phyloP scores from a whole-genome alignment of 2,329 filamentous ascomycete species.

The Fusarium sp. region DNA sequence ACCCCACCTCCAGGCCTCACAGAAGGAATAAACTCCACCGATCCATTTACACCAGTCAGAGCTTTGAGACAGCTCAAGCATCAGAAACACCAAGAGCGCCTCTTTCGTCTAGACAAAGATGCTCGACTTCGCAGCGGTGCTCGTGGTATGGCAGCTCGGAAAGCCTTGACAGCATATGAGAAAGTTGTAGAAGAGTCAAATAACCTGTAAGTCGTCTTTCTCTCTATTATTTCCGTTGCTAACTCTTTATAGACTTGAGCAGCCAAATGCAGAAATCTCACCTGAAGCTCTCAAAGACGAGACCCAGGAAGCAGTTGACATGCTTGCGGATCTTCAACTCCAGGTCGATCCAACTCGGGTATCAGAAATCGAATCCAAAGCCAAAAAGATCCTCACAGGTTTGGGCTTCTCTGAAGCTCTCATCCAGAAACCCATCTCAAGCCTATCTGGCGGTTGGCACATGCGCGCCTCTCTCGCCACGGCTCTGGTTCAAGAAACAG shows the following conservation, averaged over 20 bases:
- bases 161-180: conserved; percentile 77
- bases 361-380: conserved; percentile 72
- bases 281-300: conserved; percentile 70
- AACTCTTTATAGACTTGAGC: conserved; percentile 54
- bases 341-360: conserved; percentile 75
- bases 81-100: conserved; percentile 69
- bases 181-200: conserved; percentile 71
- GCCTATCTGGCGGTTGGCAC: conserved; percentile 81
- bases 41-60: conserved; percentile 68
- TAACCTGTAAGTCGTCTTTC: conserved; percentile 56
- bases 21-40: conserved; percentile 67
- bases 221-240: background rate
- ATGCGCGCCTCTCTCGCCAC: conserved; percentile 76
- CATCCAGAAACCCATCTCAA: conserved; percentile 69
- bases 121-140: conserved; percentile 80
- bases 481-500: conserved; percentile 76
- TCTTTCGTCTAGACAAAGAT: conserved; percentile 79
- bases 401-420: conserved; percentile 76
- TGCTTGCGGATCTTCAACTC: conserved; percentile 76
- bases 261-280: conserved; percentile 68
- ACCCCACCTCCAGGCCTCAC: conserved; percentile 60
- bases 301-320: conserved; percentile 75
- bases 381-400: conserved; percentile 74
- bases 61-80: conserved; percentile 72
- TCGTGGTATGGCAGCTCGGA: conserved; percentile 79